A percentile compares a stretch with the other conserved stretches of the same genome.
Conservation (phyloP, 345 rosid genomes). For the Ceriops decandra region DNA sequence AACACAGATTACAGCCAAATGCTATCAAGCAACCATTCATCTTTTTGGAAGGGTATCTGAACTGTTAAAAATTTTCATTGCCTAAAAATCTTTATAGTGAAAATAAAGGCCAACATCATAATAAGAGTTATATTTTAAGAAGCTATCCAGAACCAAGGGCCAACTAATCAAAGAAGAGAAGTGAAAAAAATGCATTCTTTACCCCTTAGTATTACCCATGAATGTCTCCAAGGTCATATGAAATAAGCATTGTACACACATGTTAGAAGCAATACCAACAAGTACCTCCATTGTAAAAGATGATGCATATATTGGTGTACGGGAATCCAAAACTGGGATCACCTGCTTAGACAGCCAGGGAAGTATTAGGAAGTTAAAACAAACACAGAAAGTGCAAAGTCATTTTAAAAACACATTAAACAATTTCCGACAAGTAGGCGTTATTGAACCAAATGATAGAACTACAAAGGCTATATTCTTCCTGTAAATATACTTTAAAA, state of each 20-base stretch:
- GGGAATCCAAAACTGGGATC: conserved; percentile 80
- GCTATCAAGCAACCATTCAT: background rate
- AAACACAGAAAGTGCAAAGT: background rate
- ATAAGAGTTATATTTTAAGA: too few species aligned
- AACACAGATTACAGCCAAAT: background rate
- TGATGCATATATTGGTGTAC: conserved; percentile 85
- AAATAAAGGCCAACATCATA: too few species aligned
- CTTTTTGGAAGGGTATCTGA: too few species aligned
- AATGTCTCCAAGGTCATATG: background rate
- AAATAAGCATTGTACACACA: background rate
- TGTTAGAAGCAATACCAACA: conserved; percentile 1
- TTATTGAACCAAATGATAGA: background rate
- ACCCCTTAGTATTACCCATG: background rate
- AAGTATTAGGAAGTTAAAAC: background rate
- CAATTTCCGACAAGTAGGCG: background rate
- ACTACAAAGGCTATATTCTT: background rate
- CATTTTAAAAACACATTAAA: background rate
- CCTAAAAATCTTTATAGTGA: too few species aligned
- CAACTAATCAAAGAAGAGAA: too few species aligned
- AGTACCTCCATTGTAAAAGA: conserved; percentile 98
- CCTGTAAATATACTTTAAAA: background rate
- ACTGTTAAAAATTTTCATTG: too few species aligned
- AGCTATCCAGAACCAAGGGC: too few species aligned
- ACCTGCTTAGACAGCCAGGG: conserved; percentile 55
- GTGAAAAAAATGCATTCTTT: background rate